Conservation (phyloP, 2,329 filamentous ascomycete species). For the Pseudogymnoascus sp. region DNA sequence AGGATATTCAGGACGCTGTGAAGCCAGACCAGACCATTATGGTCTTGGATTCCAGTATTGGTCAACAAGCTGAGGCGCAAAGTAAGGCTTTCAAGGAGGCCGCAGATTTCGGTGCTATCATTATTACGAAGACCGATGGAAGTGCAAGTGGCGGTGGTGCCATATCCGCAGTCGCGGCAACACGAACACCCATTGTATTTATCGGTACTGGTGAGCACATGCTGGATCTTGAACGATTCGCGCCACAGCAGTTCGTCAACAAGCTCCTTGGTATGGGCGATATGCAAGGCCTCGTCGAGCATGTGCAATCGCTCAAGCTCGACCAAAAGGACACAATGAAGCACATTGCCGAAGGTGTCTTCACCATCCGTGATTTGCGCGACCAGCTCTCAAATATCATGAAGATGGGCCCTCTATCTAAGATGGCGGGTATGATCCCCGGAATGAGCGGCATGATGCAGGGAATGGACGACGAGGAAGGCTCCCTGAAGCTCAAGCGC, state of each 20-base stretch:
- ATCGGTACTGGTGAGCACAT: constrained; percentile 97
- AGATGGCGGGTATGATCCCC: constrained; percentile 98
- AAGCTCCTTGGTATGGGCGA: constrained; percentile 97
- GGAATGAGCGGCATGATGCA: constrained; percentile 90
- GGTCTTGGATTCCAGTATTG: constrained; percentile 93
- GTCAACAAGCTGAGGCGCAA: constrained; percentile 90
- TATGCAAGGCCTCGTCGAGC: constrained; percentile 88
- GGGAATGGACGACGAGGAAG: constrained; percentile 94
- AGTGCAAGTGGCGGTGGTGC: constrained; percentile 93
- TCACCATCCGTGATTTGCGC: constrained; percentile 86
- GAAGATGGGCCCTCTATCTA: constrained; percentile 97
- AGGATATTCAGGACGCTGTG: constrained; percentile 87
- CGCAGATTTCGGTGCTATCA: constrained; percentile 94
- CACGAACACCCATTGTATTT: constrained; percentile 93
- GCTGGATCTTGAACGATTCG: constrained; percentile 87
- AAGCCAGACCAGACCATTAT: constrained; percentile 95
- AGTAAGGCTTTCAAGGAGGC: constrained; percentile 96
- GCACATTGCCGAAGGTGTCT: constrained; percentile 93
- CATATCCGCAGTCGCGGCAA: constrained; percentile 94
- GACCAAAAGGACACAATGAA: constrained; percentile 99
- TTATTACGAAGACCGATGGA: constrained; percentile 97
- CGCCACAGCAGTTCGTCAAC: constrained; percentile 84
- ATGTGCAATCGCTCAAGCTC: constrained; percentile 89
- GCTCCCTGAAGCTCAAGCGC: constrained; percentile 82
- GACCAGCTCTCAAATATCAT: constrained; percentile 97